Evolutionary conservation across 2,329 filamentous ascomycete species (phyloP).

Genomic region (Dactylonectria estremocensis): DNA sequence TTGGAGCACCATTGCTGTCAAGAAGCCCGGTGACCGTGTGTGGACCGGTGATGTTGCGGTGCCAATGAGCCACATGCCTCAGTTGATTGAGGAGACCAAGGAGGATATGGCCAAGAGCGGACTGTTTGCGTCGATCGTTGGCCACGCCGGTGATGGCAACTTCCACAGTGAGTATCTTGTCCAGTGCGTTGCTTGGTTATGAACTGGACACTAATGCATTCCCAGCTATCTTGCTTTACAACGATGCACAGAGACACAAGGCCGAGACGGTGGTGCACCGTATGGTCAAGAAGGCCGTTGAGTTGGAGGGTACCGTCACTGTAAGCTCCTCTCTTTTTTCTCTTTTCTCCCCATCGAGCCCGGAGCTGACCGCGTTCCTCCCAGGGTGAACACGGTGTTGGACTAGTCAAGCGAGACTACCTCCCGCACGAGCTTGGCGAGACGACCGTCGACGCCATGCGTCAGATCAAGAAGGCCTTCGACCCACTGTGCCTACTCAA

Average conservation of each 20-base stretch:
- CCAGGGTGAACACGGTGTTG: constrained; percentile 86
- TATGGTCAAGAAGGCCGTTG: constrained; percentile 89
- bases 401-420: constrained; percentile 88
- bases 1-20: constrained; percentile 83
- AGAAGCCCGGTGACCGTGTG: constrained; percentile 76
- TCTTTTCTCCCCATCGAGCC: background rate
- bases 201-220: constrained; percentile 4
- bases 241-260: constrained; percentile 75
- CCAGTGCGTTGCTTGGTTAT: background rate
- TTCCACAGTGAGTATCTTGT: constrained; percentile 71
- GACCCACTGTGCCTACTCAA: constrained; percentile 82
- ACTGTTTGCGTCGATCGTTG: constrained; percentile 70
- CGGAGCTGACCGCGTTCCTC: background rate
- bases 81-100: constrained; percentile 83
- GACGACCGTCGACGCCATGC: constrained; percentile 84
- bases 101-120: constrained; percentile 60
- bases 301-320: constrained; percentile 88
- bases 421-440: constrained; percentile 83
- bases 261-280: constrained; percentile 82
- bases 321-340: constrained; percentile 53
- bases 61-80: constrained; percentile 80
- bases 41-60: constrained; percentile 93
- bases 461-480: constrained; percentile 87
- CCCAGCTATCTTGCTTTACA: constrained; percentile 70
- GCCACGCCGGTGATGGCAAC: constrained; percentile 84